Evolutionary conservation across 306 rosid species (phyloP), one percentile per base, ranked within the genome.

Genomic region (Potentilla sterilis): DNA sequence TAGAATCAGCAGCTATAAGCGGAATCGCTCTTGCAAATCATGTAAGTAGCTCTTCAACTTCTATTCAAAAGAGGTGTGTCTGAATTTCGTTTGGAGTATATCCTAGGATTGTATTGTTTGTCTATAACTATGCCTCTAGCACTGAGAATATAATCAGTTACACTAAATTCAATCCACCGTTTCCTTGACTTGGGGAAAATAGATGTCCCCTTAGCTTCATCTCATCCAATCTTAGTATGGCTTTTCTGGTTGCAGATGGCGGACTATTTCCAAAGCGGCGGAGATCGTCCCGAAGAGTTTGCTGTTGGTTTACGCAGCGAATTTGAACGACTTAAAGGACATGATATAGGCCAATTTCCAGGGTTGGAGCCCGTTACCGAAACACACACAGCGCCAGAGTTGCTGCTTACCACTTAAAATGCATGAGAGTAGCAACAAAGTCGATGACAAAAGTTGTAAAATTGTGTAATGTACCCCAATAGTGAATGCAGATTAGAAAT

Each of bases 1-100:
- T 92, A 80, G 98, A 94, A 82, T 87, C 98, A 18, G 97, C 98
- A 63, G 94, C 88, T 49, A 70, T 91, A 32, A 93, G 98, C 46
- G 98, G 98, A 72, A 92, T 90, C 35, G 87, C 95, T 69, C 87
- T 91, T 21, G 93, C 93, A 55, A 85, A 91, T 82, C 97, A 94
- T 66, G 97, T 90, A 87, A 86, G 80, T 35, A 38, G 16, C 74
- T 64, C 72, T 79, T 57, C 38, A 18, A 34, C 61, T 72, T 40
- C 57, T 72, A 16, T 52, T 21, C 61, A n/a, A 55, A n/a, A 54
- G 59, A n/a, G 61, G 10, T 21, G 61, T 54, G 61, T 16, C 57
- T 51, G 57, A 51, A 18, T 51, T 51, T 51, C 7, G 9, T 51
- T 51, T 18, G 57, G 57, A 51, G 6, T 55, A 55, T n/a, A 9